Conservation (phyloP, 768 basidiomycete genomes). For the Hemileccinum rubropunctum region DNA sequence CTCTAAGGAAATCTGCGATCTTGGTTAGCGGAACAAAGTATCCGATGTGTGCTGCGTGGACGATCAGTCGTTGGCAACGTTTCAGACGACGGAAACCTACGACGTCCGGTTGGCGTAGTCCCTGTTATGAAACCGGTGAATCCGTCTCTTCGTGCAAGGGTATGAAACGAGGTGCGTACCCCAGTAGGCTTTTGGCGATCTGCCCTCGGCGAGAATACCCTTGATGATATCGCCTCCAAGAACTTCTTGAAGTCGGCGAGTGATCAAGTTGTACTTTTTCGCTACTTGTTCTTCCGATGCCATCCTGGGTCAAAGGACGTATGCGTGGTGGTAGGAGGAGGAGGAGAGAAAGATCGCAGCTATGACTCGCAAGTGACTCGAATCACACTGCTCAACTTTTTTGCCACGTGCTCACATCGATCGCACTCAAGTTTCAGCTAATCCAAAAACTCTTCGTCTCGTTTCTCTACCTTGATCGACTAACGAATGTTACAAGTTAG, state of each 20-base stretch:
- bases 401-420: slow-evolving; percentile 4
- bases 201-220: slow-evolving; percentile 71
- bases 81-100: slow-evolving; percentile 46
- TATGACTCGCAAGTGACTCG: slow-evolving; percentile 8
- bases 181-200: slow-evolving; percentile 87
- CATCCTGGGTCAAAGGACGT: slow-evolving; percentile 24
- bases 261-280: slow-evolving; percentile 77
- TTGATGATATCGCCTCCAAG: slow-evolving; percentile 85
- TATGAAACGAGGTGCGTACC: slow-evolving; percentile 45
- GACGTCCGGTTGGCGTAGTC: slow-evolving; percentile 90
- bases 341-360: not conserved
- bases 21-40: slow-evolving; percentile 96
- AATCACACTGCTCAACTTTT: not conserved
- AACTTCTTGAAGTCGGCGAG: slow-evolving; percentile 80
- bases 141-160: not conserved
- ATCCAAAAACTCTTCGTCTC: too few relatives aligned
- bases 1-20: slow-evolving; percentile 92
- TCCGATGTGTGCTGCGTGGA: slow-evolving; percentile 80
- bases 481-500: too few relatives aligned
- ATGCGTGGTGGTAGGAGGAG: too few relatives aligned
- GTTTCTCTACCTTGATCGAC: too few relatives aligned
- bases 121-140: slow-evolving; percentile 44
- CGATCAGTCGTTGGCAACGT: not conserved
- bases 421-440: too few relatives aligned
- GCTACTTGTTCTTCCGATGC: slow-evolving; percentile 30